Percentiles rank a stretch among this genome's conserved stretches.
These are phyloP conservation scores for Penicillium daleae DNA, from an alignment of 495 filamentous ascomycete genomes.

Conservation along the genomic window DNA sequence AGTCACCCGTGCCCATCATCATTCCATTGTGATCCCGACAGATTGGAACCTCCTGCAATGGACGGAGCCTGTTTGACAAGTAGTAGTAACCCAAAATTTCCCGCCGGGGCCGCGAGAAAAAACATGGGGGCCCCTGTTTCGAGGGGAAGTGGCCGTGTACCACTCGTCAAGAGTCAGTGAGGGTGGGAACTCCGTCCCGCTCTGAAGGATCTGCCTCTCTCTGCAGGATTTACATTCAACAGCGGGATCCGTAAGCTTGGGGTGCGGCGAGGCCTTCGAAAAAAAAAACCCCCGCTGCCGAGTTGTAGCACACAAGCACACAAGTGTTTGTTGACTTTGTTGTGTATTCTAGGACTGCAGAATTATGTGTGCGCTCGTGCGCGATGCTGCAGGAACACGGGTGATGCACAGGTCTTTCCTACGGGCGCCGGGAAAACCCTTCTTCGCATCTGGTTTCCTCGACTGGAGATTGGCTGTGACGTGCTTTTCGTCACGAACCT, in stretches of 20 bases:
- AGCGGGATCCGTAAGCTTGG: slow-evolving; percentile 4
- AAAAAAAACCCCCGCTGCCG: background rate
- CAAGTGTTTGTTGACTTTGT: no score
- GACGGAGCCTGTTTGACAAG: background rate
- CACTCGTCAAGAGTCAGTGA: background rate
- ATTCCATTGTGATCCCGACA: slow-evolving; percentile 8
- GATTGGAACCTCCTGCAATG: slow-evolving; percentile 8
- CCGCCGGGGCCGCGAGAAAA: slow-evolving; percentile 3
- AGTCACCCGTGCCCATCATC: slow-evolving; percentile 9
- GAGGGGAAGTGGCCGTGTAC: background rate
- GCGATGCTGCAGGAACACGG: slow-evolving; percentile 16
- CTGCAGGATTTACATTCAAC: slow-evolving; percentile 11
- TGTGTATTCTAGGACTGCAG: background rate
- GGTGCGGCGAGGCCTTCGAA: slow-evolving; percentile 4
- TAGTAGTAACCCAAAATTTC: slow-evolving; percentile 9
- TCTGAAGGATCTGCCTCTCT: background rate
- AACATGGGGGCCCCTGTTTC: slow-evolving; percentile 3
- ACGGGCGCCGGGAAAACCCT: background rate
- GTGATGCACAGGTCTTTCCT: background rate
- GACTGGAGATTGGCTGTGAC: slow-evolving; percentile 8
- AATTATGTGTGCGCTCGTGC: slow-evolving; percentile 1
- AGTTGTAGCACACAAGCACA: background rate
- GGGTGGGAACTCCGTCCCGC: slow-evolving; percentile 18
- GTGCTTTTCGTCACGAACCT: slow-evolving; percentile 1
- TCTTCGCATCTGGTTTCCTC: background rate